Percentiles rank a stretch among this genome's conserved stretches.
phyloP scores from a whole-genome alignment of 441 rosid genomes.

The Eruca vesicaria region DNA sequence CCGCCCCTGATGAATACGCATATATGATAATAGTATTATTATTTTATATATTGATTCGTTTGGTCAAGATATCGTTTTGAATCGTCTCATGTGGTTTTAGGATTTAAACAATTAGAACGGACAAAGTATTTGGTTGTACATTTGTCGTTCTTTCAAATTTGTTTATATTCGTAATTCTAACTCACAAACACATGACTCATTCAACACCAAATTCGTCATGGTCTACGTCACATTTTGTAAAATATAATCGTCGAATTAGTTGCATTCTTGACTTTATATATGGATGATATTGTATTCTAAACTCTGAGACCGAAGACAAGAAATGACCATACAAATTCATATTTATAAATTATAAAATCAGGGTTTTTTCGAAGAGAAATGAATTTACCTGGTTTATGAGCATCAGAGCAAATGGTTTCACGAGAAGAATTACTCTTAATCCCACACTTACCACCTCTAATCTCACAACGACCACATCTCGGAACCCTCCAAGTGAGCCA shows the following conservation, averaged over 20 bases:
- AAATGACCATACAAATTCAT: too few species aligned
- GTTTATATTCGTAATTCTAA: not conserved
- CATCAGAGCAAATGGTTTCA: constrained; percentile 44
- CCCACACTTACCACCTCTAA: constrained; percentile 51
- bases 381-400: constrained; percentile 43
- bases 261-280: not conserved
- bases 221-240: constrained; percentile 18
- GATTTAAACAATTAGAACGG: constrained; percentile 8
- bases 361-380: not conserved
- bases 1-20: too few species aligned
- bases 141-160: not conserved
- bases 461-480: constrained; percentile 51
- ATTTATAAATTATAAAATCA: too few species aligned
- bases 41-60: not conserved
- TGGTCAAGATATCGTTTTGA: not conserved
- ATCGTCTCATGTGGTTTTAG: constrained; percentile 17
- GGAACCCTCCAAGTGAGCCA: constrained; percentile 63
- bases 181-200: constrained; percentile 20
- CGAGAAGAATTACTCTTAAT: constrained; percentile 43
- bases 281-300: not conserved
- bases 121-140: constrained; percentile 6
- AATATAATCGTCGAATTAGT: constrained; percentile 4
- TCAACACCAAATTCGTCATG: constrained; percentile 28
- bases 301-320: not conserved
- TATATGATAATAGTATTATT: not conserved